Evolutionary conservation across 306 rosid genomes (phyloP).

Genomic region (Boehmeria nivea): DNA sequence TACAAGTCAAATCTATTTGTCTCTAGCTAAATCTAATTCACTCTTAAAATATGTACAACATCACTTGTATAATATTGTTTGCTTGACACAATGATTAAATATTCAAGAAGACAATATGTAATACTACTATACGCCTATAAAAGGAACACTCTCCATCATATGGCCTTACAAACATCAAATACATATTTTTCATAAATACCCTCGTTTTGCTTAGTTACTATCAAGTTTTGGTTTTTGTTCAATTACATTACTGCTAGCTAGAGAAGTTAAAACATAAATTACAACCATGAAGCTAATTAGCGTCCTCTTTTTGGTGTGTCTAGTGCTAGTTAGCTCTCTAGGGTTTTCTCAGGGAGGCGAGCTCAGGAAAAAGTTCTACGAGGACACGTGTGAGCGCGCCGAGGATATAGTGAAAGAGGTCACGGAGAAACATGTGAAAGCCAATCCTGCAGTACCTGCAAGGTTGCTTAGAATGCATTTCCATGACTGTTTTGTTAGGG

Average conservation of each 20-base stretch:
- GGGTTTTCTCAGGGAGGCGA: conserved; percentile 30
- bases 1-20: neutral
- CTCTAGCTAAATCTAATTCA: neutral
- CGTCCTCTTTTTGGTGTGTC: conserved; percentile 6
- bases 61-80: neutral
- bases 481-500: conserved; percentile 67
- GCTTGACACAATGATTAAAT: no score
- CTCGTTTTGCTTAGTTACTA: no score
- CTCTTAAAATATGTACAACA: neutral
- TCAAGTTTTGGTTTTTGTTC: neutral
- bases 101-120: no score
- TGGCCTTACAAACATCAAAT: no score
- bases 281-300: conserved; percentile 1
- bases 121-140: neutral
- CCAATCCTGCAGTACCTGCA: conserved; percentile 37
- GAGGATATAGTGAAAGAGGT: conserved; percentile 33
- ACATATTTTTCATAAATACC: no score
- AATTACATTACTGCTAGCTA: no score
- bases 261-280: neutral
- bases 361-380: conserved; percentile 42
- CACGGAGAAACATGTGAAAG: conserved; percentile 28
- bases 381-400: conserved; percentile 28
- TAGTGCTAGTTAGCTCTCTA: neutral
- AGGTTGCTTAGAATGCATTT: conserved; percentile 56
- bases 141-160: neutral